phyloP scores from a whole-genome alignment of 768 basidiomycete species.

The Collybia mongolica region DNA sequence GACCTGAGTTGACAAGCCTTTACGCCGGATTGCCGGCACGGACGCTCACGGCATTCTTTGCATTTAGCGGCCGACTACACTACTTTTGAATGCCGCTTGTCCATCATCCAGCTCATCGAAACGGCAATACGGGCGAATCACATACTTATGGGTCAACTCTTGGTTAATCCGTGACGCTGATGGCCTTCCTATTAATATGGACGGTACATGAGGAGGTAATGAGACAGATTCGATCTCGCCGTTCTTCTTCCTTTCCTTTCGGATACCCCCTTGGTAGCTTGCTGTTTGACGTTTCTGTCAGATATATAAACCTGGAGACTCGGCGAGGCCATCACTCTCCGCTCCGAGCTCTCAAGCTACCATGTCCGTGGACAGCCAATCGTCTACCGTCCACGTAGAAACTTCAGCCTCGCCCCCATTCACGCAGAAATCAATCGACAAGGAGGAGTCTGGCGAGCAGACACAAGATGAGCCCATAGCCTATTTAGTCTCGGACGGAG shows the following conservation, averaged over 20 bases:
- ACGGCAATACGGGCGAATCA: not conserved
- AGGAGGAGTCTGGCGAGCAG: not conserved
- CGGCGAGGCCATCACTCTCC: not conserved
- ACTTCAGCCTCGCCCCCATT: not conserved
- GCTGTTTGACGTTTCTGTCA: not conserved
- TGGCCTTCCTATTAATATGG: not conserved
- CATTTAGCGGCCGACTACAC: no score
- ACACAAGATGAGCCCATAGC: not conserved
- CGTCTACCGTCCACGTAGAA: not conserved
- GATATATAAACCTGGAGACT: conserved; percentile 2
- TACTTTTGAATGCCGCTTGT: no score
- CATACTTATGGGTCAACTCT: not conserved
- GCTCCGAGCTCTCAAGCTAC: not conserved
- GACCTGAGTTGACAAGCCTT: no score
- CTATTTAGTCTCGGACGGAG: conserved; percentile 28
- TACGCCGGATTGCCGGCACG: no score
- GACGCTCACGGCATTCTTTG: no score
- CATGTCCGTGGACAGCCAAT: conserved; percentile 9
- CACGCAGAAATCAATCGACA: not conserved
- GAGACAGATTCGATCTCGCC: not conserved
- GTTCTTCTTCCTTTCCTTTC: not conserved
- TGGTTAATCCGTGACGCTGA: not conserved
- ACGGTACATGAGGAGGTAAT: not conserved
- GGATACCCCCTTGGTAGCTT: not conserved
- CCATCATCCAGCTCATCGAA: not conserved